Base-by-base conservation (phyloP, 805 yeast species). In the Lachancea nothofagi region DNA sequence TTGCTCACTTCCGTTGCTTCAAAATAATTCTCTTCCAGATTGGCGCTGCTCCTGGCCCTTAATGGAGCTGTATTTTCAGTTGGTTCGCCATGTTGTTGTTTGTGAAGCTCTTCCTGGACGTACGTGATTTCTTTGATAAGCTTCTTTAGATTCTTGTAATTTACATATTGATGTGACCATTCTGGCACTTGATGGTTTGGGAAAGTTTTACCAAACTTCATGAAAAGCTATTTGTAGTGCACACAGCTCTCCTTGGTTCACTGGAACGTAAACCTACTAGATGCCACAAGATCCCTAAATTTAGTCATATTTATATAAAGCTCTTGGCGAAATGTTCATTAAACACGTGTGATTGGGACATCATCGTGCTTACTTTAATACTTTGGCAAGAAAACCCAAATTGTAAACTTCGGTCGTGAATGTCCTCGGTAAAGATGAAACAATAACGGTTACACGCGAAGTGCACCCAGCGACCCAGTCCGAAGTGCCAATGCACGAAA, bases 161-260 rank as follows among this genome's bases (percentile, higher is more conserved):
- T 83, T 71, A 90, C 75, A 55, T 90, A 90, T 53, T 73, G 74
- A 42, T 76, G 74, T 36, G 73, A 62, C 97, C 97, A 90, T 63
- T 88, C 96, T 3, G 97, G 97, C 42, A 89, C 87, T 68, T 88
- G 95, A 63, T 90, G 95, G 34, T 83, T 70, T 23, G 78, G 65
- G 49, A 85, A 70, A 54, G 86, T 82, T 61, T 84, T 85, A 20
- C 90, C 94, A 59, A 84, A 85, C 70, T 83, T 83, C 90, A 83
- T 83, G 15, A 31, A 23, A 15, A 12, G 7, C 18, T 9, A 9
- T 5, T 31, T 20, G 25, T 21, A 17, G 17, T 19, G 8, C 8
- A 8, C 13, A 13, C n/a, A 12, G 7, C 14, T 13, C 30, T 27
- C 7, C 30, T 13, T 23, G 10, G 12, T 8, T 23, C 26, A 23